Evolutionary conservation across 2,329 filamentous ascomycete species (phyloP).

Genomic region (Alternaria sp.): DNA sequence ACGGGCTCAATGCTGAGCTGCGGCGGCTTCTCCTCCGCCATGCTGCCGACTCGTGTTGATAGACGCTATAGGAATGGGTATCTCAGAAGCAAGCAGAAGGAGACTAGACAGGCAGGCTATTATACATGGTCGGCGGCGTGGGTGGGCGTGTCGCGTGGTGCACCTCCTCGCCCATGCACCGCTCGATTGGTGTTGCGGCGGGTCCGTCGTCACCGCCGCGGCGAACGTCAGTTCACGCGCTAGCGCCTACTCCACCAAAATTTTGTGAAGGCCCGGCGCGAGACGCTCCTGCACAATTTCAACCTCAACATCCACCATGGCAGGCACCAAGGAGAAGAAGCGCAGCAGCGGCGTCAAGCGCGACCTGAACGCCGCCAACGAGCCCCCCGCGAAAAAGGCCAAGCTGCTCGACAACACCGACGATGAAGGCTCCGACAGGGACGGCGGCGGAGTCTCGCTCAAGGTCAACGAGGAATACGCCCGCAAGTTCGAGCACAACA

Average conservation of each 20-base stretch:
- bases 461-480: slow-evolving; percentile 93
- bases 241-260: slow-evolving; percentile 29
- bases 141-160: slow-evolving; percentile 13
- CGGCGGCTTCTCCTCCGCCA: slow-evolving; percentile 44
- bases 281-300: background rate
- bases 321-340: slow-evolving; percentile 31
- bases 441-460: slow-evolving; percentile 52
- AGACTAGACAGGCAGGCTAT: slow-evolving; percentile 26
- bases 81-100: slow-evolving; percentile 3
- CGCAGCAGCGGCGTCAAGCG: slow-evolving; percentile 34
- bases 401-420: slow-evolving; percentile 48
- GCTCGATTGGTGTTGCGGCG: slow-evolving; percentile 18
- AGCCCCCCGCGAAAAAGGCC: slow-evolving; percentile 42
- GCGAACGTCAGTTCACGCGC: slow-evolving; percentile 29
- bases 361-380: slow-evolving; percentile 21
- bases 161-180: slow-evolving; percentile 12
- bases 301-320: slow-evolving; percentile 23
- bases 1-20: slow-evolving; percentile 48
- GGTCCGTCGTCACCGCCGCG: slow-evolving; percentile 22
- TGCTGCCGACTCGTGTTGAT: slow-evolving; percentile 16
- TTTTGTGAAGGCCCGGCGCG: slow-evolving; percentile 25
- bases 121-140: slow-evolving; percentile 20
- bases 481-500: slow-evolving; percentile 91
- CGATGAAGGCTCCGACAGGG: slow-evolving; percentile 35
- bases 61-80: slow-evolving; percentile 5